These are phyloP conservation scores for Candida nitratophila DNA, from an alignment of 805 yeast species.

Conservation along the genomic window DNA sequence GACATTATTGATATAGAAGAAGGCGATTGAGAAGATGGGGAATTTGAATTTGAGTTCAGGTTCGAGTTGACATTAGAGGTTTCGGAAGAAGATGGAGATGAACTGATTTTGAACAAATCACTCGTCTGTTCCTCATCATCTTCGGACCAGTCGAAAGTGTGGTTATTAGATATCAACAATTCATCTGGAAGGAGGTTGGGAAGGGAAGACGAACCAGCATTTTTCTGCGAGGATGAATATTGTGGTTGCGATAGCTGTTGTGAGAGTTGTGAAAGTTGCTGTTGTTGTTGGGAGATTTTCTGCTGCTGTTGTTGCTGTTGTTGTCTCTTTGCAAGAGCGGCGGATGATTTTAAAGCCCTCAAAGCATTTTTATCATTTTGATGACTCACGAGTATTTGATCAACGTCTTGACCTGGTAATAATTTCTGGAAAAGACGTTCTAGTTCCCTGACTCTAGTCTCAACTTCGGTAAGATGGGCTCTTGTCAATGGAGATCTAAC, in stretches of 20 bases:
- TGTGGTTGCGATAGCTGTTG: neutral
- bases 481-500: constrained; percentile 78
- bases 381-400: constrained; percentile 15
- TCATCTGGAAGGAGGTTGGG: constrained; percentile 21
- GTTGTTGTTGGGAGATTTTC: neutral
- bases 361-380: neutral
- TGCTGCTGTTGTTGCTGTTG: neutral
- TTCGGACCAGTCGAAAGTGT: constrained; percentile 57
- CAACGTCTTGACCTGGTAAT: constrained; percentile 40
- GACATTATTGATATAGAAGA: neutral
- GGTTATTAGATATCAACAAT: constrained; percentile 22
- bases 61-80: neutral
- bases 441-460: constrained; percentile 42
- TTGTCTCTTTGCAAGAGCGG: neutral
- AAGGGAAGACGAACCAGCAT: constrained; percentile 3
- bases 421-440: constrained; percentile 37
- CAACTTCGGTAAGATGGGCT: constrained; percentile 73
- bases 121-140: constrained; percentile 32
- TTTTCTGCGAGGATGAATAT: no score
- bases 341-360: neutral
- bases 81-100: constrained; percentile 4
- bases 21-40: neutral
- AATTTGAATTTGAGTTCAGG: neutral
- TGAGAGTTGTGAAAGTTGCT: neutral
- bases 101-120: neutral